These are phyloP conservation scores for Corylus heterophylla DNA, from an alignment of 306 rosid genomes.

Conservation along the genomic window DNA sequence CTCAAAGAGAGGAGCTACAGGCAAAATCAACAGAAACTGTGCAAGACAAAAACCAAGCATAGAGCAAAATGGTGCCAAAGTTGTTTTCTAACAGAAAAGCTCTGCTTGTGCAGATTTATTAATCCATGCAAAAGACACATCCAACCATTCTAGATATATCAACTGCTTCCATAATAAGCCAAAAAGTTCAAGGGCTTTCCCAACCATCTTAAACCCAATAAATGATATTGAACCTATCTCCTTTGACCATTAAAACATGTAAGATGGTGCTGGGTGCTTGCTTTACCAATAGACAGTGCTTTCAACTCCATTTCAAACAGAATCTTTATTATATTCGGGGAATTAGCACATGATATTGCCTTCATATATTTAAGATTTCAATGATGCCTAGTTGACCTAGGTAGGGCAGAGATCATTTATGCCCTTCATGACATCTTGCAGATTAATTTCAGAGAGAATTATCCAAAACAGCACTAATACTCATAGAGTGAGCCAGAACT, in stretches of 20 bases:
- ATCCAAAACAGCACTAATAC: not conserved
- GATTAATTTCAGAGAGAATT: not conserved
- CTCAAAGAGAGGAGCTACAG: not conserved
- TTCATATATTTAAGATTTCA: not conserved
- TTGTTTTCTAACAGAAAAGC: not conserved
- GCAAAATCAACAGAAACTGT: not conserved
- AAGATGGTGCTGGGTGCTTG: not conserved
- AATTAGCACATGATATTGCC: not conserved
- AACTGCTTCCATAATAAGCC: not conserved
- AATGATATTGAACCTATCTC: not conserved
- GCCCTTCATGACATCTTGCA: not conserved
- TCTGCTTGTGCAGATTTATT: not conserved
- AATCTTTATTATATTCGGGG: not conserved
- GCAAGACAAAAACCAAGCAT: not conserved
- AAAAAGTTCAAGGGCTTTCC: not conserved
- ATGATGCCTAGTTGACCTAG: not conserved
- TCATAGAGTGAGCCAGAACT: not conserved
- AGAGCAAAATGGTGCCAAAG: not conserved
- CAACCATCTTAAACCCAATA: not conserved
- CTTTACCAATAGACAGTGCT: not conserved
- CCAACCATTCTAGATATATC: not conserved
- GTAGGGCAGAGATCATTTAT: not conserved
- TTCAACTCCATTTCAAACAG: not conserved
- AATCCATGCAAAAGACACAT: not conserved
- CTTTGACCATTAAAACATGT: not conserved